These are phyloP conservation scores for Hypoxylon sp. DNA, from an alignment of 2,329 filamentous ascomycete species.

Conservation along the genomic window DNA sequence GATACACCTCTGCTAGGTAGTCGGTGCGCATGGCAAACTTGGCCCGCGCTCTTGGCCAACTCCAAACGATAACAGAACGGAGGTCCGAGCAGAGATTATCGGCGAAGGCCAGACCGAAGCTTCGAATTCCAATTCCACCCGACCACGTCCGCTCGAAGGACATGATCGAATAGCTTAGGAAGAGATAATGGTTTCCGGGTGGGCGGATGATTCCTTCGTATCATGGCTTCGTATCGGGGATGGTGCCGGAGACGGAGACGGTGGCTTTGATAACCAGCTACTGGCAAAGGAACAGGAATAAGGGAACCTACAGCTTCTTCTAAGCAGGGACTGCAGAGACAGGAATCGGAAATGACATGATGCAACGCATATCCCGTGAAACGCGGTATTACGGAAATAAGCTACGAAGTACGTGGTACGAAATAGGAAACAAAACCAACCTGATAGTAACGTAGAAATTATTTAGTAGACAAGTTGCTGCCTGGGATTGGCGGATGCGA, in stretches of 20 bases:
- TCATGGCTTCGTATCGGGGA: slow-evolving; percentile 12
- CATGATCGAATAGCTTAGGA: slow-evolving; percentile 15
- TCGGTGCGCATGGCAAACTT: slow-evolving; percentile 18
- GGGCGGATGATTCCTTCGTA: slow-evolving; percentile 15
- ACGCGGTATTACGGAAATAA: slow-evolving; percentile 12
- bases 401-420: slow-evolving; percentile 1
- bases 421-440: background rate
- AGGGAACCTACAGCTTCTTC: slow-evolving; percentile 7
- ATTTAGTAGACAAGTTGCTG: background rate
- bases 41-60: slow-evolving; percentile 22
- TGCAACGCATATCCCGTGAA: slow-evolving; percentile 2
- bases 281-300: background rate
- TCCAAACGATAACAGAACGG: slow-evolving; percentile 38
- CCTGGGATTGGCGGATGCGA: background rate
- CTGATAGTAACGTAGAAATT: too few relatives aligned
- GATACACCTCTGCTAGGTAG: slow-evolving; percentile 29
- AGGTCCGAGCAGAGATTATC: slow-evolving; percentile 6
- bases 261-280: slow-evolving; percentile 16
- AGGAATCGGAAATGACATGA: background rate
- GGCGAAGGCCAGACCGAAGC: slow-evolving; percentile 21
- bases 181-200: slow-evolving; percentile 20
- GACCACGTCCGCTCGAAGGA: slow-evolving; percentile 6
- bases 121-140: slow-evolving; percentile 25
- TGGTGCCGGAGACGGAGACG: slow-evolving; percentile 19
- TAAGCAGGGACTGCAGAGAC: slow-evolving; percentile 17